phyloP scores from a whole-genome alignment of 1,284 basidiomycete genomes.

The Apiotrichum laibachii region DNA sequence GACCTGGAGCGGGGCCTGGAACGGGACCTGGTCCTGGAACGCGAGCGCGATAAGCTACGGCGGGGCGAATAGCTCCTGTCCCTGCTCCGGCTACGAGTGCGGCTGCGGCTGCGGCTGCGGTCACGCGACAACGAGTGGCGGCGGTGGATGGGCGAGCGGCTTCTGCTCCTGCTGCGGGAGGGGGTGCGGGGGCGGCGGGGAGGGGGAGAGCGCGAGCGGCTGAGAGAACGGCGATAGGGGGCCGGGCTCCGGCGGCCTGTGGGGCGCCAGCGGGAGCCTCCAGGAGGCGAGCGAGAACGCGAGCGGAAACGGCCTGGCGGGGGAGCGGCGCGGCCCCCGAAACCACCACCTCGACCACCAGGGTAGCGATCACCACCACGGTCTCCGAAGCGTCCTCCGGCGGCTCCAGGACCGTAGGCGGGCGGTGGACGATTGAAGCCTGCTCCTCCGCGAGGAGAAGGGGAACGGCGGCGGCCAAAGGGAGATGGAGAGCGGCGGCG shows the following conservation, averaged over 20 bases:
- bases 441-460: constrained; percentile 12
- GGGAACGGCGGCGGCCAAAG: constrained; percentile 10
- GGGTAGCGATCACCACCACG: not conserved
- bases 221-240: constrained; percentile 17
- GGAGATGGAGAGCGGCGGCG: constrained; percentile 3
- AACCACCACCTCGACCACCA: not conserved
- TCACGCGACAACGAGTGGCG: not conserved
- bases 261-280: constrained; percentile 9
- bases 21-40: constrained; percentile 16
- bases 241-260: constrained; percentile 16
- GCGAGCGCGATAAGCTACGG: constrained; percentile 7
- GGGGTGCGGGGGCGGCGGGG: constrained; percentile 2
- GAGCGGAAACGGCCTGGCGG: constrained; percentile 3
- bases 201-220: constrained; percentile 9
- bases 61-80: not conserved
- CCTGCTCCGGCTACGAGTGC: constrained; percentile 1
- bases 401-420: constrained; percentile 20
- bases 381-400: constrained; percentile 10
- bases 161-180: not conserved
- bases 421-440: constrained; percentile 15
- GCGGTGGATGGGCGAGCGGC: constrained; percentile 1
- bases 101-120: constrained; percentile 4
- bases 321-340: not conserved
- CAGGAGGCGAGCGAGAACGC: not conserved
- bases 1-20: constrained; percentile 15